Base-by-base conservation (phyloP, 345 rosid species). In the Eucalyptus cladocalyx region DNA sequence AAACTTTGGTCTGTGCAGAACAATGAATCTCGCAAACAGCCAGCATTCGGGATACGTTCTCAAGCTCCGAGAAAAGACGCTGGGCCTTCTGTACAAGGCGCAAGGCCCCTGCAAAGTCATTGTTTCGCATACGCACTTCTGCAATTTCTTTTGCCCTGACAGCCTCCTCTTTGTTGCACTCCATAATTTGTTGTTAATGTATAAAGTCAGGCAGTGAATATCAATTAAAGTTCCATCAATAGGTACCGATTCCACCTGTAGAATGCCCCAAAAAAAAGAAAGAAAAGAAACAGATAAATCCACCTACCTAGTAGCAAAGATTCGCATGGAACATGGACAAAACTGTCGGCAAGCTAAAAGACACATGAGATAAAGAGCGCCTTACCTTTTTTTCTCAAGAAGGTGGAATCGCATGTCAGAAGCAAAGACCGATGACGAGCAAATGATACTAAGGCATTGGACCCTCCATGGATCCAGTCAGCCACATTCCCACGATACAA, bases 121-220 rank as follows among this genome's bases (percentile, higher is more conserved):
- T 93, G 45, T n/a, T 88, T 87, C 72, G 90, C 97, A 97, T 92
- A 91, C 89, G 94, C 85, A 45, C 88, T 92, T 96, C 98, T 30
- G 99, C 98, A 76, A 97, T 87, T 86, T 91, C 87, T 90, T 91
- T 95, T 28, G 96, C 97, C 90, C 97, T 94, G 40, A 87, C 32
- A 86, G 99, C 99, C 94, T 97, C 99, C 87, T 97, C 99, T 93
- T 95, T 97, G 92, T 95, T 95, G 91, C 97, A 95, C 56, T 97
- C 99, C 99, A 97, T 96, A 17, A 43, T 50, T 76, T 40, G 47
- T 40, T 76, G 83, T 43, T 37, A 76, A 76, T 40, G 47, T 37
- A 76, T 76, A 21, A 6, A 76, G 47, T 40, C 47, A 40, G 83
- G 83, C 83, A 76, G 47, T 76, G 47, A 76, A 76, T 21, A 76